Percentiles rank a stretch among this genome's conserved stretches.
Evolutionary conservation across 768 basidiomycete species (phyloP).

Genomic region (Dendrothele bispora): DNA sequence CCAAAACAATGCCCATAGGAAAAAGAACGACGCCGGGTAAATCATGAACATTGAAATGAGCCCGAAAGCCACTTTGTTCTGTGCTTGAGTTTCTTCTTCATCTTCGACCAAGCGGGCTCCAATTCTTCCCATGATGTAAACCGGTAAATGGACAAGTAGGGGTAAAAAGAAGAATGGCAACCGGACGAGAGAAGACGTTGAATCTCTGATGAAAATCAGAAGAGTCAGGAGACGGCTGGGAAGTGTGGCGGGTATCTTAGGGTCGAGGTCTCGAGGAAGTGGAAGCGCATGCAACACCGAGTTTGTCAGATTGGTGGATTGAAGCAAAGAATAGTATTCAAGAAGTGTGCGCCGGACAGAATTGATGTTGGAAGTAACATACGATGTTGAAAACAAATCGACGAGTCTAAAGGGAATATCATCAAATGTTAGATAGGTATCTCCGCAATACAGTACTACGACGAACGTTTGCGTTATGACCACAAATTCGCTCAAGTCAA

Average conservation of each 20-base stretch:
- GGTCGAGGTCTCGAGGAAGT: conserved; percentile 82
- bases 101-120: conserved; percentile 76
- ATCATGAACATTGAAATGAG: conserved; percentile 70
- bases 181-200: conserved; percentile 64
- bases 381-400: conserved; percentile 78
- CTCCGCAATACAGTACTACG: conserved; percentile 11
- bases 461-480: conserved; percentile 88
- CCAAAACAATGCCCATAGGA: conserved; percentile 82
- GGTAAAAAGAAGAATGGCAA: conserved; percentile 92
- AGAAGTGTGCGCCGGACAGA: conserved; percentile 70
- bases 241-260: conserved; percentile 66
- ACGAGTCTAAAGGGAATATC: conserved; percentile 59
- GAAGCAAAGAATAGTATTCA: conserved; percentile 85
- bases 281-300: conserved; percentile 81
- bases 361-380: conserved; percentile 58
- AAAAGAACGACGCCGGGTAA: conserved; percentile 84
- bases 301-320: conserved; percentile 82
- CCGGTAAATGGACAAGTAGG: conserved; percentile 78
- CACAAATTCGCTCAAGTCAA: conserved; percentile 82
- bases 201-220: conserved; percentile 74
- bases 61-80: conserved; percentile 94
- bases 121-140: conserved; percentile 77
- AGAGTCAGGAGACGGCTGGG: conserved; percentile 86
- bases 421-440: conserved; percentile 8
- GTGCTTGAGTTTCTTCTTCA: conserved; percentile 94